Base-by-base conservation (phyloP, 805 yeast species). In the Ogataea siamensis region DNA sequence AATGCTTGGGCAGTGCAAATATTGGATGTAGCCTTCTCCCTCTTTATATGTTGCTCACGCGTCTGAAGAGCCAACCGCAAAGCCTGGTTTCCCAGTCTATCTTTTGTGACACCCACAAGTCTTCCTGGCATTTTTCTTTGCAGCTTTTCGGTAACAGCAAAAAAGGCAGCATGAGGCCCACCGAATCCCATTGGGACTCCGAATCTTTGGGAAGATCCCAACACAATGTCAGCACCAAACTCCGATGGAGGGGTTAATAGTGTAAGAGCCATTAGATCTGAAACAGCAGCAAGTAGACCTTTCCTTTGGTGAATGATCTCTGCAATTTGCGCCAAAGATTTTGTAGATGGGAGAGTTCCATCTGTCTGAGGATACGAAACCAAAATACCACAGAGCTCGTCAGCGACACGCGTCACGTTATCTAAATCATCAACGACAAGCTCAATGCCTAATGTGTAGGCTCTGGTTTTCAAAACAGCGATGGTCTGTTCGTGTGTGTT, bases 181-280 rank as follows among this genome's bases (percentile, higher is more conserved):
- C 99, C 99, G 59, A 80, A 93, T 5, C 98, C 99, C 69, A 91
- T 76, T 39, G 99, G 98, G 26, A 91, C 97, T 55, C 99, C 99
- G 53, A 93, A 87, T 62, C 99, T 74, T 71, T 93, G 99, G 4
- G 97, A 75, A 7, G 88, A 78, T 32, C 99, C 99, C 30, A 93
- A 68, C 2, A 83, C 96, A 34, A 93, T 83, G 60, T 93, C 99
- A 28, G 98, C 98, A 39, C 87, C 88, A 54, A 84, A 86, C 27
- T 76, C 72, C 13, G 83, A 68, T 3, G 99, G 99, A 12, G 97
- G 85, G 52, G 82, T 79, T 43, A 91, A 65, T 28, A 93, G 60
- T 0, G 96, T 87, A 51, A 93, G 71, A 1, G 98, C 96, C 62
- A 93, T 69, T 45, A 91, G 70, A 62, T 93, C 99, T 15, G 97